phyloP scores from a whole-genome alignment of 176 grass and related monocot species.

The Echinochloa phyllopogon region DNA sequence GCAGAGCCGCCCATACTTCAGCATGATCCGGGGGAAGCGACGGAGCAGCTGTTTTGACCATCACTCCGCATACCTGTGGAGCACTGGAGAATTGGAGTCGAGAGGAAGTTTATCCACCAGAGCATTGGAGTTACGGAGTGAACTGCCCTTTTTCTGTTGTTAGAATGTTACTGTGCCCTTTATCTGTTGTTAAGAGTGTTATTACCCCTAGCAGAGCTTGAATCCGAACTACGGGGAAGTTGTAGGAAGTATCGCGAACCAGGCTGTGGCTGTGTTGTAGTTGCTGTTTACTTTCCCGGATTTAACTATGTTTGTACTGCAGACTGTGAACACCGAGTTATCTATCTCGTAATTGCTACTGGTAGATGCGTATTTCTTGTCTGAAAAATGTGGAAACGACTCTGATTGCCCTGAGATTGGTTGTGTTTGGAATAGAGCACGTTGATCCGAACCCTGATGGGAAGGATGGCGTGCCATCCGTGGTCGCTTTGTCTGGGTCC shows the following conservation, averaged over 20 bases:
- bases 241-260: neutral
- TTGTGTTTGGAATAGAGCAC: neutral
- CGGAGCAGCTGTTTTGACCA: neutral
- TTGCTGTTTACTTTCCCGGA: neutral
- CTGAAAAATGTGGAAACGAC: neutral
- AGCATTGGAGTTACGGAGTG: neutral
- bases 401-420: neutral
- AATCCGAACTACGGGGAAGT: neutral
- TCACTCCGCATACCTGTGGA: neutral
- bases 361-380: neutral
- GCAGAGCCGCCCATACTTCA: constrained; percentile 31
- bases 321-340: neutral
- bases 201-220: neutral
- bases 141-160: neutral
- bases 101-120: neutral
- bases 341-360: neutral
- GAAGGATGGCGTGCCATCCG: neutral
- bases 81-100: too few relatives aligned
- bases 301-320: neutral
- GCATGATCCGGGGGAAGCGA: constrained; percentile 45
- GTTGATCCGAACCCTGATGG: neutral
- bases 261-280: neutral
- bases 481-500: neutral
- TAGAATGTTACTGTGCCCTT: neutral
- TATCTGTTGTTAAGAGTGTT: neutral